These are phyloP conservation scores for Termitomyces sp. DNA, from an alignment of 768 basidiomycete species.

Conservation along the genomic window DNA sequence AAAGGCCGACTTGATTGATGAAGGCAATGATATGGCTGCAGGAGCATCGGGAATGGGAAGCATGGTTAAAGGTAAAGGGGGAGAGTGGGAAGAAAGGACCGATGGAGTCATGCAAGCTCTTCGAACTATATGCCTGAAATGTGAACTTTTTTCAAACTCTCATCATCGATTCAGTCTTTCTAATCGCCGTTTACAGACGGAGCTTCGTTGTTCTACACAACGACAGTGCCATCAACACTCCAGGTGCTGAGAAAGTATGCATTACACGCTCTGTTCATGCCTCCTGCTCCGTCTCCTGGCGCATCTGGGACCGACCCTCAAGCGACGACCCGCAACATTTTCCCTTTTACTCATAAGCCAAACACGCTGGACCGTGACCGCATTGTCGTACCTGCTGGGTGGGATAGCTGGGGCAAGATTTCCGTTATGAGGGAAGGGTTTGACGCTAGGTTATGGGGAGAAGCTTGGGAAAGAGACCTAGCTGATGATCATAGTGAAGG, in stretches of 20 bases:
- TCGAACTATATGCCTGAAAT: constrained; percentile 87
- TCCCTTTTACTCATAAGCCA: constrained; percentile 82
- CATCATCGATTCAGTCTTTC: background rate
- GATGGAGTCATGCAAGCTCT: constrained; percentile 96
- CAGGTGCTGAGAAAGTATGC: constrained; percentile 77
- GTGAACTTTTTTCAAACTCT: constrained; percentile 41
- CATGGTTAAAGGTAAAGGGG: constrained; percentile 89
- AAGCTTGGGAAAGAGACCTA: constrained; percentile 75
- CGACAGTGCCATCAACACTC: constrained; percentile 71
- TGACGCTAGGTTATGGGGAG: constrained; percentile 74
- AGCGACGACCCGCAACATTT: constrained; percentile 68
- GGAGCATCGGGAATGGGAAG: constrained; percentile 83
- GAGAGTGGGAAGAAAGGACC: constrained; percentile 92
- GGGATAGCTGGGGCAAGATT: constrained; percentile 99
- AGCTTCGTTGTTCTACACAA: constrained; percentile 88
- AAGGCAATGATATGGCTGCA: constrained; percentile 63
- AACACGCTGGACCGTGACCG: constrained; percentile 92
- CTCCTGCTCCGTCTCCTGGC: constrained; percentile 69
- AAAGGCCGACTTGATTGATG: constrained; percentile 91
- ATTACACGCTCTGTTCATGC: constrained; percentile 74
- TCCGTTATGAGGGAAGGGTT: constrained; percentile 87
- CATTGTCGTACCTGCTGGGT: constrained; percentile 89
- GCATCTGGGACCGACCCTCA: constrained; percentile 59
- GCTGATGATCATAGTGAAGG: constrained; percentile 39
- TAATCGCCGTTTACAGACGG: constrained; percentile 64